A percentile compares a stretch with the other conserved stretches of the same genome.
These are phyloP conservation scores for Rachicladosporium sp. DNA, from an alignment of 2,329 filamentous ascomycete genomes.

Conservation along the genomic window DNA sequence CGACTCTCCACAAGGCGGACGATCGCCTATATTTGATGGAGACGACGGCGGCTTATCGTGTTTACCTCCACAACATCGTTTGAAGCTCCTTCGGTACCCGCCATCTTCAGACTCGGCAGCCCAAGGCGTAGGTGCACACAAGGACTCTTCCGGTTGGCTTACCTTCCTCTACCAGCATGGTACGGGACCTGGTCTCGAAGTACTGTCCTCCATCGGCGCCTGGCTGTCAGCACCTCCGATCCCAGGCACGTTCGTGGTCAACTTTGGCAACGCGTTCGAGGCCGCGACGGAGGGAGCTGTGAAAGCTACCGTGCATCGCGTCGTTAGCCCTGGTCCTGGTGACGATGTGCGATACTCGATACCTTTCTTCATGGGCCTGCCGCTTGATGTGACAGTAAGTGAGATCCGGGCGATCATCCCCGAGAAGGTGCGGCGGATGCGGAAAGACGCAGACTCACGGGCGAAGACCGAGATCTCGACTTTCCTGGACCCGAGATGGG, in stretches of 20 bases:
- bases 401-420: slow-evolving; percentile 26
- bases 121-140: slow-evolving; percentile 51
- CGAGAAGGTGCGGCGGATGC: slow-evolving; percentile 12
- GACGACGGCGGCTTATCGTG: slow-evolving; percentile 41
- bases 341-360: slow-evolving; percentile 21
- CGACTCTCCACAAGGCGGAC: slow-evolving; percentile 11
- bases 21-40: slow-evolving; percentile 19
- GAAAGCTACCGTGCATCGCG: slow-evolving; percentile 38
- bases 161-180: slow-evolving; percentile 52
- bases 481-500: slow-evolving; percentile 22
- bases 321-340: slow-evolving; percentile 12
- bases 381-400: slow-evolving; percentile 28
- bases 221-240: slow-evolving; percentile 42
- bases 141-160: slow-evolving; percentile 52
- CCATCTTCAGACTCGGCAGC: slow-evolving; percentile 12
- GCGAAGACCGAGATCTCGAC: too few relatives aligned
- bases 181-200: slow-evolving; percentile 40
- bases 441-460: slow-evolving; percentile 9
- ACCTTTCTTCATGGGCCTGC: slow-evolving; percentile 28
- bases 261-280: slow-evolving; percentile 48
- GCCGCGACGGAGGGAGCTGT: slow-evolving; percentile 43
- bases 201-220: slow-evolving; percentile 34
- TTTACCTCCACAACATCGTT: slow-evolving; percentile 39
- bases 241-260: slow-evolving; percentile 42
- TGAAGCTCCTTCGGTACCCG: slow-evolving; percentile 47